Base-by-base conservation (phyloP, 2,329 filamentous ascomycete species). In the Aurifilum marmelostoma region DNA sequence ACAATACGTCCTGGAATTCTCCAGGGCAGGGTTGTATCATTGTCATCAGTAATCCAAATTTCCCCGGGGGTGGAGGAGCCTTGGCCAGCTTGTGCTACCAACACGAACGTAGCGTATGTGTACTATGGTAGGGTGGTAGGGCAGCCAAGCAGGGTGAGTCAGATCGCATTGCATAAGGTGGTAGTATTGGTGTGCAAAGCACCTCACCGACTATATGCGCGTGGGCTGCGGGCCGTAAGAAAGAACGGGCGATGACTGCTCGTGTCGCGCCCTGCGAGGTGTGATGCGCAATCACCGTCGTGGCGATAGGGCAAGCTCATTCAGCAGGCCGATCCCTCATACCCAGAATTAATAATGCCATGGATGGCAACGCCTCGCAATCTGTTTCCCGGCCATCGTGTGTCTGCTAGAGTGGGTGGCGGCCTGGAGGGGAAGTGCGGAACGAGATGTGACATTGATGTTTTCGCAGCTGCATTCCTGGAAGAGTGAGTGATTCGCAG, bases 141-240 rank as follows among this genome's bases (percentile, higher is more conserved):
- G 6, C 24, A 27, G 59, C 18, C 34, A 58, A 32, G 58, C 64
- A 60, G 5, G 63, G 47, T 67, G 68, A 67, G 65, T 69, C 68
- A 69, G 68, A 67, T 62, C 67, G 47, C 34, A 12, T 5, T 37
- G 62, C 21, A 50, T 60, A 32, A 14, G 52, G 12, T 24, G 50
- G 50, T 54, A n/a, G 24, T 16, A 32, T 58, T 32, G 16, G 41
- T 37, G 65, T 9, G 37, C 41, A 47, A 41, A 29, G 24, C 34
- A 58, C 47, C 52, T 70, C 68, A 70, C 68, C 68, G 68, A 70
- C 66, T 65, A 61, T 67, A 67, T 70, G 68, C 68, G 41, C 54
- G 52, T 56, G 52, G 3, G 56, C 41, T 59, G 65, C 68, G 24
- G 63, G 52, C 65, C 14, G 39, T 16, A 32, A 8, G 54, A 12